phyloP scores from a whole-genome alignment of 2,329 filamentous ascomycete species.

The Colletotrichum shisoi region DNA sequence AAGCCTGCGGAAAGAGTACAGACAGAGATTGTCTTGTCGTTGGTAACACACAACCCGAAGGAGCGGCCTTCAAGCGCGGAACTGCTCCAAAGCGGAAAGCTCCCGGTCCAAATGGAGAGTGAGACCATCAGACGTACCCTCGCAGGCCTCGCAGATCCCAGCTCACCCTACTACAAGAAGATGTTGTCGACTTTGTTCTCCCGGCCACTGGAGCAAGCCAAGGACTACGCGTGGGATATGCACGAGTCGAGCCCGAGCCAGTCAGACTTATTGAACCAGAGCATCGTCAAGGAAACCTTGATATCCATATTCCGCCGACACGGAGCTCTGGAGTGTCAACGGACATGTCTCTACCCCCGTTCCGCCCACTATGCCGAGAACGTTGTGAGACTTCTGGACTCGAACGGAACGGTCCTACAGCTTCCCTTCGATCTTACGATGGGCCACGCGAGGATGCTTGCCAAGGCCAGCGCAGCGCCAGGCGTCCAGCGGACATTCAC shows the following conservation, averaged over 20 bases:
- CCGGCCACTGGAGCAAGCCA: conserved; percentile 76
- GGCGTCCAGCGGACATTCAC: conserved; percentile 79
- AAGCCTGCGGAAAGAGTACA: conserved; percentile 74
- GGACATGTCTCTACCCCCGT: conserved; percentile 80
- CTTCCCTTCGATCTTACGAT: conserved; percentile 93
- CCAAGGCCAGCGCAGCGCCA: conserved; percentile 69
- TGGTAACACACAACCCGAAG: conserved; percentile 83
- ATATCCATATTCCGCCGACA: conserved; percentile 84
- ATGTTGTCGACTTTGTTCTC: conserved; percentile 87
- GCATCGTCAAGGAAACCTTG: conserved; percentile 76
- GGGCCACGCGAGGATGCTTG: conserved; percentile 84
- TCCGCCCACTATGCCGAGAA: conserved; percentile 79
- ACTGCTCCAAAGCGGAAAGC: conserved; percentile 81
- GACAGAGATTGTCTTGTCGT: conserved; percentile 77
- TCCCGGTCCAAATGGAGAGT: conserved; percentile 91
- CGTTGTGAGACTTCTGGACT: conserved; percentile 81
- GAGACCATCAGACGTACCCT: conserved; percentile 87
- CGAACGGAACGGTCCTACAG: conserved; percentile 86
- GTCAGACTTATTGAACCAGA: conserved; percentile 73
- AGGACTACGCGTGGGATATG: conserved; percentile 82
- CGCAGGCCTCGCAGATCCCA: conserved; percentile 79
- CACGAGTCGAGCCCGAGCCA: conserved; percentile 62
- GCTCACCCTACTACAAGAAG: conserved; percentile 87
- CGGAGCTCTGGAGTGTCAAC: conserved; percentile 81
- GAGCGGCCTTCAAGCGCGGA: conserved; percentile 84